phyloP scores from a whole-genome alignment of 352 stramenopile species.

The Phytopythium cucurbitacearum region DNA sequence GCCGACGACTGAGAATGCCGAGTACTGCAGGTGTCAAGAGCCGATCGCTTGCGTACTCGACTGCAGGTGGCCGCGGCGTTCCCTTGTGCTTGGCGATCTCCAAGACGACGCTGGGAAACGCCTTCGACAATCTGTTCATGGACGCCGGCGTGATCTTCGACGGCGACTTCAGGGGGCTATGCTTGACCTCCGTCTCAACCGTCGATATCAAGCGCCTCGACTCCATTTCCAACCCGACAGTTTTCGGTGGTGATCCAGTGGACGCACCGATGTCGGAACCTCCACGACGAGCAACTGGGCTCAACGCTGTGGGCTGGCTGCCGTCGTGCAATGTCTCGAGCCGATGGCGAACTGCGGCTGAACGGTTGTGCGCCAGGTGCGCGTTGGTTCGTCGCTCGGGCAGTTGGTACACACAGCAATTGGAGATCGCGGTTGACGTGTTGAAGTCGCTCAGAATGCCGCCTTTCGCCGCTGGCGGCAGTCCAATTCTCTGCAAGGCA shows the following conservation, averaged over 20 bases:
- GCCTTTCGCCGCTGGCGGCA: conserved; percentile 2
- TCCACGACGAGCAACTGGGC: background rate
- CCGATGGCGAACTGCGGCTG: background rate
- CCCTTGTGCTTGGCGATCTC: background rate
- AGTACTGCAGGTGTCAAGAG: too few relatives aligned
- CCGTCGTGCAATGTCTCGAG: conserved; percentile 10
- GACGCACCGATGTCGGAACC: background rate
- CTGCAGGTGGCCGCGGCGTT: background rate
- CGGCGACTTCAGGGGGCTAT: background rate
- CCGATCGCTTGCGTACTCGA: conserved; percentile 2
- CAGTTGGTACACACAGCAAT: conserved; percentile 22
- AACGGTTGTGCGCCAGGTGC: conserved; percentile 7
- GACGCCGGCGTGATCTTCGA: background rate
- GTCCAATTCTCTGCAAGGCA: conserved; percentile 7
- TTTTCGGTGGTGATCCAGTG: background rate
- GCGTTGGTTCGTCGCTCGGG: conserved; percentile 14
- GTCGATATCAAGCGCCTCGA: conserved; percentile 14
- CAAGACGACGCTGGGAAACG: conserved; percentile 1
- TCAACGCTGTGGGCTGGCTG: background rate
- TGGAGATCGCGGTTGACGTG: conserved; percentile 4
- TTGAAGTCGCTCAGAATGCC: too few relatives aligned
- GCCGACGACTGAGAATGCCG: too few relatives aligned
- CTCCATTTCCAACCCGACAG: conserved; percentile 1
- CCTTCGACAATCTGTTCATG: background rate
- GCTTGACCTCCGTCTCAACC: conserved; percentile 2